Conservation (phyloP, 257 asterid species). For the Solanum pimpinellifolium region DNA sequence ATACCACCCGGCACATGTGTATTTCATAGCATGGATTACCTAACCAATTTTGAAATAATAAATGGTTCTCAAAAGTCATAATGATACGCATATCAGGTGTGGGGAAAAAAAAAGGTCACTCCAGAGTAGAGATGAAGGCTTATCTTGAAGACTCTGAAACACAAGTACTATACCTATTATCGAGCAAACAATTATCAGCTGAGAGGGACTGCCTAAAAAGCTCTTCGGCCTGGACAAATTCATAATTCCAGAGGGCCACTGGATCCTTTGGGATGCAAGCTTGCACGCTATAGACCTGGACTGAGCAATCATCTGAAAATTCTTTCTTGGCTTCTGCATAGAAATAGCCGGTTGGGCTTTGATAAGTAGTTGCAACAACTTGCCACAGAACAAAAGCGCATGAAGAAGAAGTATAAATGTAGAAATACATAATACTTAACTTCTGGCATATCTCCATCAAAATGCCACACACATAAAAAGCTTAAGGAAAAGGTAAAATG, state of each 20-base stretch:
- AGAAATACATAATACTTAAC: not conserved
- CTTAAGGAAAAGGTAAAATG: not conserved
- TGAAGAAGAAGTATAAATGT: not conserved
- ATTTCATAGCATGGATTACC: not conserved
- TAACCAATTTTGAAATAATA: not conserved
- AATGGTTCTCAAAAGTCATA: not conserved
- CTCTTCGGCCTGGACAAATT: slow-evolving; percentile 78
- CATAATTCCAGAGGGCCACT: slow-evolving; percentile 88
- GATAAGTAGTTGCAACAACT: not conserved
- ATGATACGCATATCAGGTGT: not conserved
- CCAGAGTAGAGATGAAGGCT: not conserved
- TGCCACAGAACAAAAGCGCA: not conserved
- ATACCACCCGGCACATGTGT: not conserved
- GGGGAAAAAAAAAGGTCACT: not conserved
- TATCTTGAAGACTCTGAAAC: not conserved
- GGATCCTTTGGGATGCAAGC: slow-evolving; percentile 91
- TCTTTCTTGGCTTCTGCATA: slow-evolving; percentile 65
- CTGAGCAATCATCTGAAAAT: slow-evolving; percentile 53
- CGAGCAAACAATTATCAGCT: slow-evolving; percentile 63
- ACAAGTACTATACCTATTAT: slow-evolving; percentile 55
- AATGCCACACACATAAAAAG: not conserved
- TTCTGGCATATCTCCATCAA: not conserved
- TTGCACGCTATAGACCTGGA: slow-evolving; percentile 85
- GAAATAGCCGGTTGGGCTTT: not conserved
- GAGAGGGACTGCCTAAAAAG: slow-evolving; percentile 55